Evolutionary conservation across 2,329 filamentous ascomycete species (phyloP), one percentile per base, ranked within the genome.

Genomic region (Xylaria hypoxylon): DNA sequence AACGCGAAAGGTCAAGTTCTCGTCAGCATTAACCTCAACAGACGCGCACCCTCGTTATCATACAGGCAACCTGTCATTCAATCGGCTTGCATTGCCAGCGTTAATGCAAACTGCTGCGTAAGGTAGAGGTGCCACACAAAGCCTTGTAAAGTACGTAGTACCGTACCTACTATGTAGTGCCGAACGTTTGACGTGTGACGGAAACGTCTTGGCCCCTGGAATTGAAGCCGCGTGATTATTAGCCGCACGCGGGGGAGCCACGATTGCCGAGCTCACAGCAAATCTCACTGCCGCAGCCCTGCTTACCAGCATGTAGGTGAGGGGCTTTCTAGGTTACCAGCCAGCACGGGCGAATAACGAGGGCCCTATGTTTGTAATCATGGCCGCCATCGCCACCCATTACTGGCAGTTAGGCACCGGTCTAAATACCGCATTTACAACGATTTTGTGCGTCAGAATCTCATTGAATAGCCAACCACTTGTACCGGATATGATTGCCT

Each of bases 211-310:
- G 31, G 40, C 45, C 55, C 59, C 55, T 58, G 38, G 56, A 28
- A 26, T 45, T 33, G 45, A 63, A 45, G 44, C 59, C 24, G 57
- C 55, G 60, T 44, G 59, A 62, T 51, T 50, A 26, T 55, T 31
- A 59, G 58, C 47, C 62, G 62, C 57, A 55, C 52, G 58, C 42
- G 38, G 53, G 51, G 28, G 55, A 51, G 40, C 26, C 42, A 35
- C 11, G 45, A 19, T 28, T 53, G 40, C 57, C 56, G 19, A 51
- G 26, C 51, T 45, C 38, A 13, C 28, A 7, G 13, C 28, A 19
- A 44, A 42, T 28, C 5, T 50, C 24, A 58, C 24, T 22, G 65
- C 19, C 40, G 31, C 33, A 26, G 10, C 33, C 33, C 28, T 31
- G 28, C 15, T 53, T 26, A 40, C 19, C 33, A 42, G 33, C 50